A percentile compares a stretch with the other conserved stretches of the same genome.
Conservation (phyloP, 129 eudicot genomes). For the Chrysanthemum lavandulifolium region DNA sequence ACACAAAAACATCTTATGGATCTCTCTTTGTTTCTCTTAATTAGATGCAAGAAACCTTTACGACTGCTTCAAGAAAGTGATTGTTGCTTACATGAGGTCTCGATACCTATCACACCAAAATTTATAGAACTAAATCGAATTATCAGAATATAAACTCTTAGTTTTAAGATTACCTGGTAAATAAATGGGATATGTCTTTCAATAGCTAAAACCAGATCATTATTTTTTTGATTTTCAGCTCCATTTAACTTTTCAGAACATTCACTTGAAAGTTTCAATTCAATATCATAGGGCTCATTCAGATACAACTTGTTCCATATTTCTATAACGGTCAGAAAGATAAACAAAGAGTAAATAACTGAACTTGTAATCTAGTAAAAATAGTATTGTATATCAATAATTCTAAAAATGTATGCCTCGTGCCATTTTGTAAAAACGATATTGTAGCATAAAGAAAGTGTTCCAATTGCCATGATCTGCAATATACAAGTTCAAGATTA, state of each 20-base stretch:
- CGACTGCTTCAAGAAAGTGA: constrained; percentile 66
- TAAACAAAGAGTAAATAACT: too few species aligned
- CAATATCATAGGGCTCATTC: constrained; percentile 56
- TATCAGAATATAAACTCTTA: background rate
- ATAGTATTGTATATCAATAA: too few species aligned
- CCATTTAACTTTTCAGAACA: constrained; percentile 7
- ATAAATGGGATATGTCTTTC: constrained; percentile 74
- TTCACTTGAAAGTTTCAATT: constrained; percentile 23
- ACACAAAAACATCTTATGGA: constrained; percentile 69
- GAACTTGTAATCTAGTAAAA: too few species aligned
- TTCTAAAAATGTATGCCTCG: too few species aligned
- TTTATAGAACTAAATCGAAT: background rate
- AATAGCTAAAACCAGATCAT: constrained; percentile 70
- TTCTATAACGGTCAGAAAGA: constrained; percentile 10
- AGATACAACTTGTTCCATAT: constrained; percentile 68
- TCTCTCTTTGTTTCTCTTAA: constrained; percentile 74
- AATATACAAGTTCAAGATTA: background rate
- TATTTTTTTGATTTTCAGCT: constrained; percentile 48
- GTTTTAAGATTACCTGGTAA: constrained; percentile 58
- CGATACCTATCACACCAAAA: constrained; percentile 49
- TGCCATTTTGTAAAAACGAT: constrained; percentile 1
- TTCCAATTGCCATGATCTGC: constrained; percentile 97
- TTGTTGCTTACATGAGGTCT: constrained; percentile 62
- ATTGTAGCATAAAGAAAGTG: constrained; percentile 87
- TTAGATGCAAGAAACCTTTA: constrained; percentile 84